These are phyloP conservation scores for Dactylellina parvicollis DNA, from an alignment of 2,329 filamentous ascomycete species.

Conservation along the genomic window DNA sequence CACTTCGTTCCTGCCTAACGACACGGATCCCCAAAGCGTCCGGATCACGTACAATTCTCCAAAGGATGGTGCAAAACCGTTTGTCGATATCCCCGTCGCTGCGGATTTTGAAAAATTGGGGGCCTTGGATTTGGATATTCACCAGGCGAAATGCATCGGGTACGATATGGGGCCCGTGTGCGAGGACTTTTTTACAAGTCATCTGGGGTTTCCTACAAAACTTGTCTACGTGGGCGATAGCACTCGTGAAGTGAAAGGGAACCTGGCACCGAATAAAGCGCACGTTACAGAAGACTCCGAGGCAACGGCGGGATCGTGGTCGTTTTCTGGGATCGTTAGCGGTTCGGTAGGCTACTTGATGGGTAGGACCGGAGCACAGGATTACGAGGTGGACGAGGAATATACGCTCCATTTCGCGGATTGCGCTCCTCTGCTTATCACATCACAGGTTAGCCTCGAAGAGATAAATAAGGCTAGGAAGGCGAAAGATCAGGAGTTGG, in stretches of 20 bases:
- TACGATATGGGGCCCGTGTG: constrained; percentile 70
- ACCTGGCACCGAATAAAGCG: constrained; percentile 64
- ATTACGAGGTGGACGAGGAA: constrained; percentile 58
- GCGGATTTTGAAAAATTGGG: constrained; percentile 66
- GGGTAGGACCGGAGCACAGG: constrained; percentile 11
- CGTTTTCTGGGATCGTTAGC: constrained; percentile 14
- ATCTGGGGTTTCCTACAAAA: constrained; percentile 71
- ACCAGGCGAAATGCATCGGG: constrained; percentile 68
- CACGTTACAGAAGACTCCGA: constrained; percentile 49
- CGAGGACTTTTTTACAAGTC: constrained; percentile 74
- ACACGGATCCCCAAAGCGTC: constrained; percentile 60
- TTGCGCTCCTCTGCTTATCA: constrained; percentile 77
- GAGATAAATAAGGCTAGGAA: constrained; percentile 71
- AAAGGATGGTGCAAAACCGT: constrained; percentile 50
- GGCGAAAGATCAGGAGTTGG: constrained; percentile 59
- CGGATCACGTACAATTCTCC: constrained; percentile 54
- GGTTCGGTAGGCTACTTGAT: constrained; percentile 51
- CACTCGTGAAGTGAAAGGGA: constrained; percentile 71
- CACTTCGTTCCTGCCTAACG: constrained; percentile 63
- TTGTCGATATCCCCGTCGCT: constrained; percentile 68
- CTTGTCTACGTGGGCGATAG: constrained; percentile 74
- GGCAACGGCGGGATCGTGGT: constrained; percentile 9
- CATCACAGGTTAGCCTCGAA: constrained; percentile 74
- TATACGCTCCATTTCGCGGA: constrained; percentile 76
- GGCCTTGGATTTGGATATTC: constrained; percentile 68